These are phyloP conservation scores for Argentina anserina DNA, from an alignment of 306 rosid genomes.

Conservation along the genomic window DNA sequence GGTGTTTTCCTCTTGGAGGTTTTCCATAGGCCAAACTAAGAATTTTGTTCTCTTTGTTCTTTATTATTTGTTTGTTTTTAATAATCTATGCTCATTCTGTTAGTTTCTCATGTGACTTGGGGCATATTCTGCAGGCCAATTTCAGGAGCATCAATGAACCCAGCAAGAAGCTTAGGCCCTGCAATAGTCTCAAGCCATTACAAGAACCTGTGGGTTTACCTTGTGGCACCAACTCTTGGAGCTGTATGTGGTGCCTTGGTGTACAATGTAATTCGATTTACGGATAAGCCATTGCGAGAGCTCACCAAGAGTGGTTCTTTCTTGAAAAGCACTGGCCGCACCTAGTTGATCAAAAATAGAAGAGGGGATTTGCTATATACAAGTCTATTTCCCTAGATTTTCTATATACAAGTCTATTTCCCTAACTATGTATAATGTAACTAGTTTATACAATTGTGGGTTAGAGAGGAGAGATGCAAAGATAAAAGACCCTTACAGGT, in stretches of 20 bases:
- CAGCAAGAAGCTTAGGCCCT: constrained; percentile 84
- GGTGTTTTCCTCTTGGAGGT: not conserved
- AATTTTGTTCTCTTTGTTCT: not conserved
- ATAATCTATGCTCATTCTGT: not conserved
- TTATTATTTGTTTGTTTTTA: not conserved
- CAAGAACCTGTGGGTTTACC: constrained; percentile 60
- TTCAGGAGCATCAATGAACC: constrained; percentile 91
- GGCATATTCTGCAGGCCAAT: constrained; percentile 43
- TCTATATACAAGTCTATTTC: not conserved
- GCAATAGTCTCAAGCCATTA: constrained; percentile 52
- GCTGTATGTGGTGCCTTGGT: constrained; percentile 63
- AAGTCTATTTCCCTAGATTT: not conserved
- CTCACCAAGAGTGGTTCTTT: constrained; percentile 65
- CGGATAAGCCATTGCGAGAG: constrained; percentile 59
- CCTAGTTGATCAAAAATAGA: constrained; percentile 5
- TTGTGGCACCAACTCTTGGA: constrained; percentile 46
- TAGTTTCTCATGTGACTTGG: not conserved
- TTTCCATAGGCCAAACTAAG: constrained; percentile 3
- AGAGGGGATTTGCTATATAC: not conserved
- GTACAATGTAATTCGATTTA: constrained; percentile 55
- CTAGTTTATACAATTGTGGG: not conserved
- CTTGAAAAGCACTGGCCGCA: constrained; percentile 26
- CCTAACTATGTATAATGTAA: not conserved
- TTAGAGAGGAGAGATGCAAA: not conserved
- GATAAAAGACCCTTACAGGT: not conserved